A percentile compares a stretch with the other conserved stretches of the same genome.
Evolutionary conservation across 257 asterid species (phyloP).

Genomic region (Nicotiana sylvestris): DNA sequence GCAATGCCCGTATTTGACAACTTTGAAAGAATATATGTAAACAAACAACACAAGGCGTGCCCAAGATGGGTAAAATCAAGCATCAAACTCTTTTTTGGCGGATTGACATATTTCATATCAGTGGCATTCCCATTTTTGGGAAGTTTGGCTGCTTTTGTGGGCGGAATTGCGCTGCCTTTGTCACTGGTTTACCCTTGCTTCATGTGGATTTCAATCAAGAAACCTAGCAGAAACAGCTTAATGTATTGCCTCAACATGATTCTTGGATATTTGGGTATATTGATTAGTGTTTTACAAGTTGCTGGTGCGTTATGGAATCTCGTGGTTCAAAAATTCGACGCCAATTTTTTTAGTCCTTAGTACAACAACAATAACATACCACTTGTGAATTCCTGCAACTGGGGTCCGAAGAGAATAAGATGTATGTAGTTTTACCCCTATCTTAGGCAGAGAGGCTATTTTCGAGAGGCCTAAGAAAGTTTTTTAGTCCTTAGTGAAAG

Average conservation of each 20-base stretch:
- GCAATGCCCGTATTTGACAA: constrained; percentile 68
- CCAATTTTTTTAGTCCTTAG: constrained; percentile 65
- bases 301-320: constrained; percentile 50
- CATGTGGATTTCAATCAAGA: constrained; percentile 64
- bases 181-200: constrained; percentile 63
- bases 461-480: neutral
- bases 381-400: too few species aligned
- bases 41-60: constrained; percentile 42
- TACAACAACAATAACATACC: too few species aligned
- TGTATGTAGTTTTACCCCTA: too few species aligned
- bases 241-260: constrained; percentile 49
- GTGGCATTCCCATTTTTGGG: constrained; percentile 62
- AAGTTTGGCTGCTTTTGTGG: constrained; percentile 41
- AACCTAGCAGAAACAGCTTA: constrained; percentile 26
- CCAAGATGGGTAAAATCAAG: constrained; percentile 48
- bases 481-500: constrained; percentile 43
- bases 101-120: constrained; percentile 46
- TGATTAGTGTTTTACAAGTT: constrained; percentile 24
- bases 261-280: constrained; percentile 41
- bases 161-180: constrained; percentile 49
- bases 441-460: too few species aligned
- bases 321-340: constrained; percentile 40
- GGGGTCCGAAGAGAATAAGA: too few species aligned
- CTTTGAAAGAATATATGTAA: constrained; percentile 39
- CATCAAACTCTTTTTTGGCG: constrained; percentile 49